Conservation (phyloP, 352 stramenopile genomes). For the Pythium monospermum region DNA sequence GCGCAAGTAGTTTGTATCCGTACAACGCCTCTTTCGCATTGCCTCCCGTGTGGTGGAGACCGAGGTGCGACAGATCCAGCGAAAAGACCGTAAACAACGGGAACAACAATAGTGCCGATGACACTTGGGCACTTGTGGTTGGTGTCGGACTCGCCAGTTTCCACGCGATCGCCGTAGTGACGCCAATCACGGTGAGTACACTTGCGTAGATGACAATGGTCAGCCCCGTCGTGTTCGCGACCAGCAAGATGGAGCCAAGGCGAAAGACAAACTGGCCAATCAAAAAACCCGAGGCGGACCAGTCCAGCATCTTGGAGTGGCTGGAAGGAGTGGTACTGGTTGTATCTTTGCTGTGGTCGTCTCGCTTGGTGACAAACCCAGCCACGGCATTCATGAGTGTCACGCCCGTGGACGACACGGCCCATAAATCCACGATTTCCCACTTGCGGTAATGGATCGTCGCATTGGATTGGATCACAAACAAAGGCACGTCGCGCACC, state of each 20-base stretch:
- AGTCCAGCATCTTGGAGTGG: constrained; percentile 13
- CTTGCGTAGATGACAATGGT: constrained; percentile 33
- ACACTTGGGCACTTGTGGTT: constrained; percentile 30
- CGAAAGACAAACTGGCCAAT: constrained; percentile 58
- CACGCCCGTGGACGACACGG: constrained; percentile 44
- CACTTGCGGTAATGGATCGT: constrained; percentile 82
- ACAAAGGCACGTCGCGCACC: constrained; percentile 66
- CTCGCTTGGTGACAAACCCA: constrained; percentile 25
- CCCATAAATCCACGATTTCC: constrained; percentile 56
- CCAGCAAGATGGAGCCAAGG: constrained; percentile 49
- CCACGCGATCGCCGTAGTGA: constrained; percentile 28
- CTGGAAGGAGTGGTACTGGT: not conserved
- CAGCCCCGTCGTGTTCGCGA: constrained; percentile 55
- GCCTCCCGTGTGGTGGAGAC: constrained; percentile 24
- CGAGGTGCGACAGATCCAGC: constrained; percentile 45
- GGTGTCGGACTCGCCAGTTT: constrained; percentile 36
- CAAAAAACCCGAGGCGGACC: constrained; percentile 42
- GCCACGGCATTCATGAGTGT: constrained; percentile 42
- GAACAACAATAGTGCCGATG: constrained; percentile 51
- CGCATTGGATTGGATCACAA: constrained; percentile 68
- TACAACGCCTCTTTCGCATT: constrained; percentile 30
- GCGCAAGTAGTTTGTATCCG: constrained; percentile 26
- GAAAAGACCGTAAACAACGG: constrained; percentile 64
- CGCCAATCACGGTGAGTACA: constrained; percentile 30
- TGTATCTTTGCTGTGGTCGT: not conserved